phyloP scores from a whole-genome alignment of 2,329 filamentous ascomycete species.

The Colletotrichum salicis region DNA sequence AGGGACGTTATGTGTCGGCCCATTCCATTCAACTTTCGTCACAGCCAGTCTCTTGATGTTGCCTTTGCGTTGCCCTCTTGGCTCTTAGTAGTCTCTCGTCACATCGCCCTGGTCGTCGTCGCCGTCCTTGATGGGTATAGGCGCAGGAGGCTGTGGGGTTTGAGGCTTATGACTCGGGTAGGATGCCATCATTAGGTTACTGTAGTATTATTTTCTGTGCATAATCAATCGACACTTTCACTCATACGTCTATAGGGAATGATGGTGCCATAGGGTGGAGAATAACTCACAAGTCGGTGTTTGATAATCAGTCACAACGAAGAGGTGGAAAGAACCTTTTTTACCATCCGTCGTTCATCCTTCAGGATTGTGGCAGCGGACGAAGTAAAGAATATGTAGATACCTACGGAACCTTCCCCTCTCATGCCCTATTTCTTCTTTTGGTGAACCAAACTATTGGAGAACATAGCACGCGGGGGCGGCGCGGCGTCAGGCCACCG shows the following conservation, averaged over 20 bases:
- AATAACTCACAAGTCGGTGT: background rate
- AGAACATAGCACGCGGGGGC: background rate
- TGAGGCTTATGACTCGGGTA: constrained; percentile 35
- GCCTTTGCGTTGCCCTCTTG: background rate
- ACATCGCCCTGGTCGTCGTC: constrained; percentile 34
- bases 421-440: background rate
- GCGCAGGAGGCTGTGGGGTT: constrained; percentile 36
- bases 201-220: too few relatives aligned
- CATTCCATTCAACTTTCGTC: background rate
- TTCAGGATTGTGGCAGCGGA: too few relatives aligned
- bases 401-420: background rate
- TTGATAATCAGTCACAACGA: background rate
- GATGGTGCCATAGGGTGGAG: background rate
- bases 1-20: background rate
- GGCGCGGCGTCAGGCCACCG: constrained; percentile 33
- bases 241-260: too few relatives aligned
- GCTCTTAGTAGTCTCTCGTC: constrained; percentile 33
- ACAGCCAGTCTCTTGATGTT: background rate
- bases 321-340: background rate
- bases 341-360: background rate
- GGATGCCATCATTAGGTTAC: constrained; percentile 15
- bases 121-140: constrained; percentile 35
- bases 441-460: background rate
- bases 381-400: background rate
- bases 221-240: background rate